phyloP scores from a whole-genome alignment of 164 flowering plant species.

The Buxus sempervirens region DNA sequence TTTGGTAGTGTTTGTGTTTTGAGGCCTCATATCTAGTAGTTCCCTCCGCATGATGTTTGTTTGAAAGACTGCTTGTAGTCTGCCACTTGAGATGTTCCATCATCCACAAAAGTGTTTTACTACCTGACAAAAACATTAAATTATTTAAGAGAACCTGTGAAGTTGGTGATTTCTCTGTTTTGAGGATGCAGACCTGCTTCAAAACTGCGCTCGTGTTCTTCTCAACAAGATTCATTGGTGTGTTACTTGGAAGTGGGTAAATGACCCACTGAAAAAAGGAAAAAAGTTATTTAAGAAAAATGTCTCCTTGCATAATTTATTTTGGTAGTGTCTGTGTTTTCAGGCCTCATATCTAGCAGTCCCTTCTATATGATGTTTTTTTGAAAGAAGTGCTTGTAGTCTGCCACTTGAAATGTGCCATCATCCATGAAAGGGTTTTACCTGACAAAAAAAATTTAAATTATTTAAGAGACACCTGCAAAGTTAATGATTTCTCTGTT shows the following conservation, averaged over 20 bases:
- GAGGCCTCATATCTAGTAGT: not conserved
- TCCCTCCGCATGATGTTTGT: not conserved
- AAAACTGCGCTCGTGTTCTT: not conserved
- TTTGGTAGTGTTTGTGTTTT: not conserved
- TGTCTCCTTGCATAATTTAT: too few relatives aligned
- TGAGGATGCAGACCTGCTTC: not conserved
- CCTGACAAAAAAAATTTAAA: not conserved
- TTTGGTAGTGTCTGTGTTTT: not conserved
- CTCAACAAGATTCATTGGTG: too few relatives aligned
- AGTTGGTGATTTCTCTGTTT: not conserved
- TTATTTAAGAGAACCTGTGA: not conserved
- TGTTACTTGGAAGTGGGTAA: too few relatives aligned
- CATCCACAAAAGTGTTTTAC: not conserved
- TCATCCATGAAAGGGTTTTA: not conserved
- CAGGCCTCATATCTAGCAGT: not conserved
- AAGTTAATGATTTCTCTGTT: not conserved
- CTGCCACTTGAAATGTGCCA: not conserved
- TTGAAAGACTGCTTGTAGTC: not conserved
- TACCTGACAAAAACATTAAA: not conserved
- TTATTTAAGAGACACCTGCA: not conserved
- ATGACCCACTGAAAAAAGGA: too few relatives aligned
- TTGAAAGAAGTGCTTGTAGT: not conserved
- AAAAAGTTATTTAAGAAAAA: not conserved
- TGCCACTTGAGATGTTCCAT: not conserved
- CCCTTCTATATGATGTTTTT: not conserved